These are phyloP conservation scores for Ploettnerulaceae sp. DNA, from an alignment of 2,329 filamentous ascomycete species.

Conservation along the genomic window DNA sequence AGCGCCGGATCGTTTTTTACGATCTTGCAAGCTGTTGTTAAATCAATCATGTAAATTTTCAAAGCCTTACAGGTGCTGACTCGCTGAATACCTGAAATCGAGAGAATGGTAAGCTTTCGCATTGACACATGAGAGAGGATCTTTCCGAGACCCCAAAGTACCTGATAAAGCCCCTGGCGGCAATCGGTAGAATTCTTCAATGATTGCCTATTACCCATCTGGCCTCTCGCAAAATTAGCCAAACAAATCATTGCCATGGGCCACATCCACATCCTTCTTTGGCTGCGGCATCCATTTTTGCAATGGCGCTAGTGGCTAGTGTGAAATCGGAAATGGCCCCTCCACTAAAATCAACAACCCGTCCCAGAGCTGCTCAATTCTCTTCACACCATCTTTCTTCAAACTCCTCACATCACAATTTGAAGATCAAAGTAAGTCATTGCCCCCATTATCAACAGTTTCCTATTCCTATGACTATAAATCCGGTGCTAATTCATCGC, in stretches of 20 bases:
- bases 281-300: too few relatives aligned
- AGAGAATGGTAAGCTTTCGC: too few relatives aligned
- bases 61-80: not conserved
- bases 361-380: not conserved
- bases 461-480: not conserved
- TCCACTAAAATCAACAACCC: slow-evolving; percentile 5
- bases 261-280: too few relatives aligned
- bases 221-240: not conserved
- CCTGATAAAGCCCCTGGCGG: too few relatives aligned
- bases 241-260: not conserved
- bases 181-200: too few relatives aligned
- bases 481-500: not conserved
- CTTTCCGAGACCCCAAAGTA: too few relatives aligned
- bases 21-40: not conserved
- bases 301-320: slow-evolving; percentile 1
- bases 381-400: not conserved
- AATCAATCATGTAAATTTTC: not conserved
- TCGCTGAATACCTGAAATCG: not conserved
- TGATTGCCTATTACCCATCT: not conserved
- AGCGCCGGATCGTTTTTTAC: not conserved
- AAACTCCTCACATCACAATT: slow-evolving; percentile 8
- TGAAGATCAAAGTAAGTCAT: slow-evolving; percentile 4
- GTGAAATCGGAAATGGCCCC: slow-evolving; percentile 6
- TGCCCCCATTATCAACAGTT: not conserved
- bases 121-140: too few relatives aligned